Evolutionary conservation across 2,329 filamentous ascomycete species (phyloP).

Genomic region (Hypoxylon sp.): DNA sequence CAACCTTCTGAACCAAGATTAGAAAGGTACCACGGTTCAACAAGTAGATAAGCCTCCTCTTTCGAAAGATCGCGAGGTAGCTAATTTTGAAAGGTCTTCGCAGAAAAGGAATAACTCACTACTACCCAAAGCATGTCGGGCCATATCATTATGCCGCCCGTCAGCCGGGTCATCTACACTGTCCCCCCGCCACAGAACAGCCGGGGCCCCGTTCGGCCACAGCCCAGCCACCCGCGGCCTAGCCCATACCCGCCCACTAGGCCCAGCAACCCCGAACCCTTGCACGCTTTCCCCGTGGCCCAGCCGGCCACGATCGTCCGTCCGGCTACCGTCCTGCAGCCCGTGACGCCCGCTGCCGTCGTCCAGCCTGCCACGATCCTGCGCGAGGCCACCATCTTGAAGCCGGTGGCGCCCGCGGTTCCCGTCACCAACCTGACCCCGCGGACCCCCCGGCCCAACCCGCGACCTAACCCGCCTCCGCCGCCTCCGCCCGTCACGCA

Average conservation of each 20-base stretch:
- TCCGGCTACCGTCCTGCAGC: slow-evolving; percentile 8
- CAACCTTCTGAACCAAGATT: not conserved
- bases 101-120: not conserved
- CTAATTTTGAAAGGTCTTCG: not conserved
- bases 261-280: too few relatives aligned
- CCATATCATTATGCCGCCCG: slow-evolving; percentile 14
- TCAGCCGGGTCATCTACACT: slow-evolving; percentile 27
- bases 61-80: slow-evolving; percentile 2
- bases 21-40: not conserved
- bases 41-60: not conserved
- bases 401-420: not conserved
- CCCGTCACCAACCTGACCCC: not conserved
- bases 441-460: too few relatives aligned
- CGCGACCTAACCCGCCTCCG: too few relatives aligned
- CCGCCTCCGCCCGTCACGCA: too few relatives aligned
- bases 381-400: slow-evolving; percentile 8
- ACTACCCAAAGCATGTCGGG: slow-evolving; percentile 1
- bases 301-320: slow-evolving; percentile 10
- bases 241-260: too few relatives aligned
- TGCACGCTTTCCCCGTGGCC: not conserved
- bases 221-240: too few relatives aligned
- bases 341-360: slow-evolving; percentile 1
- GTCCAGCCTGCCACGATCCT: slow-evolving; percentile 9
- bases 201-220: not conserved
- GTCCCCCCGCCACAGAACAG: slow-evolving; percentile 11